phyloP scores from a whole-genome alignment of 306 rosid species.

The Lathyrus sativus region DNA sequence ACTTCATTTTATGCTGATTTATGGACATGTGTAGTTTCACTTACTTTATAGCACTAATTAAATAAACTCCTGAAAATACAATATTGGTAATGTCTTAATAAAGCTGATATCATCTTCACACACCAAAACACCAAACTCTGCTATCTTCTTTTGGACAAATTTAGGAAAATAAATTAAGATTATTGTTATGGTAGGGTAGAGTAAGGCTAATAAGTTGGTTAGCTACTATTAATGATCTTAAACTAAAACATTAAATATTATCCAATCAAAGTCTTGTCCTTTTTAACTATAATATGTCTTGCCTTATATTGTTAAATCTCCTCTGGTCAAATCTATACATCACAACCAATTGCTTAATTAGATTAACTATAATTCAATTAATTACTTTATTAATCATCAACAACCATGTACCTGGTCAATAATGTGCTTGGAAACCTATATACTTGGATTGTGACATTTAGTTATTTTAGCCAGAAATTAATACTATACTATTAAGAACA shows the following conservation, averaged over 20 bases:
- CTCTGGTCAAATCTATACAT: conserved; percentile 41
- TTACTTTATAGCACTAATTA: neutral
- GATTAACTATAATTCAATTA: neutral
- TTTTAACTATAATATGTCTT: conserved; percentile 34
- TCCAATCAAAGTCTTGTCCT: conserved; percentile 20
- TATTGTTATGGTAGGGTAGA: conserved; percentile 15
- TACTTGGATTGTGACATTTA: conserved; percentile 30
- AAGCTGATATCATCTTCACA: conserved; percentile 52
- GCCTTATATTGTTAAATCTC: conserved; percentile 27
- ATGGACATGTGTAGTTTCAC: conserved; percentile 13
- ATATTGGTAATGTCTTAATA: neutral
- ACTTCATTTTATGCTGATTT: conserved; percentile 32
- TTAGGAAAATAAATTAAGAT: conserved; percentile 18
- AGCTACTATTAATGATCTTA: conserved; percentile 34
- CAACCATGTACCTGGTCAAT: conserved; percentile 33
- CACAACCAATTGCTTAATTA: conserved; percentile 18
- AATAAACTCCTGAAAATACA: neutral
- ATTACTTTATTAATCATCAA: conserved; percentile 20
- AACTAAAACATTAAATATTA: conserved; percentile 25
- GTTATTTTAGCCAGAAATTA: conserved; percentile 23
- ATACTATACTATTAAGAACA: neutral
- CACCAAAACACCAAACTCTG: conserved; percentile 55
- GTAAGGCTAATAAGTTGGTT: conserved; percentile 39
- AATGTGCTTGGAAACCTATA: conserved; percentile 26
- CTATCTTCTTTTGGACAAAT: conserved; percentile 43